Percentiles rank a stretch among this genome's conserved stretches.
These are phyloP conservation scores for Exophiala aquamarina DNA, from an alignment of 2,329 filamentous ascomycete genomes.

Conservation along the genomic window DNA sequence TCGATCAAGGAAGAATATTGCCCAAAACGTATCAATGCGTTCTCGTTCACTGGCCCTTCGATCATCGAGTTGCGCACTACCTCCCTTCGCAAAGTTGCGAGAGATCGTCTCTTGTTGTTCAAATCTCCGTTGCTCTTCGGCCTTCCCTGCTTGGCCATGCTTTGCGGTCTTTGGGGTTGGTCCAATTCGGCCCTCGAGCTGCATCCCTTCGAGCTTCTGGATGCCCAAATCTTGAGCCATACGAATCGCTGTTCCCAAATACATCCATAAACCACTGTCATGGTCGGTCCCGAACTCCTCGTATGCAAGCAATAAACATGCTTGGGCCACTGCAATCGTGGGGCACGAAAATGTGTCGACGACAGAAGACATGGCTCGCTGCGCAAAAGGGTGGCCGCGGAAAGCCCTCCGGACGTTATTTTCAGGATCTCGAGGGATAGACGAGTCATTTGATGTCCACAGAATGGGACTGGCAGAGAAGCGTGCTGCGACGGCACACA, in stretches of 20 bases:
- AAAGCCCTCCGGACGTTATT: conserved; percentile 55
- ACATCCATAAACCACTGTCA: conserved; percentile 92
- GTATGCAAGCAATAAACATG: conserved; percentile 79
- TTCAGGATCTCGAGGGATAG: conserved; percentile 42
- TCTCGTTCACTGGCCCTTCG: conserved; percentile 69
- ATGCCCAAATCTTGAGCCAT: conserved; percentile 79
- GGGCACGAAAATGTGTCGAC: conserved; percentile 82
- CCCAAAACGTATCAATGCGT: conserved; percentile 84
- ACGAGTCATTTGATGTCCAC: conserved; percentile 51
- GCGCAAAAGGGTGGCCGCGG: conserved; percentile 74
- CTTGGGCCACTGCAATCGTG: conserved; percentile 79
- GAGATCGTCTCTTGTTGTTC: conserved; percentile 31
- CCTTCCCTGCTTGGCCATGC: conserved; percentile 39
- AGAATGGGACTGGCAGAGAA: conserved; percentile 66
- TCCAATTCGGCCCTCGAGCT: conserved; percentile 55
- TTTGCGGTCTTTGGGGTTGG: conserved; percentile 59
- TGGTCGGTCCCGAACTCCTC: conserved; percentile 86
- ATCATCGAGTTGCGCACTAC: conserved; percentile 27
- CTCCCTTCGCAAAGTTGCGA: conserved; percentile 22
- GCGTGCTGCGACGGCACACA: conserved; percentile 77
- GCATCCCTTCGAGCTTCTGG: conserved; percentile 76
- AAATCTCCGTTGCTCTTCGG: conserved; percentile 47
- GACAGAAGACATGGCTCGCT: conserved; percentile 77
- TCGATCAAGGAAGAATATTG: conserved; percentile 82
- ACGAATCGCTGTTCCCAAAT: conserved; percentile 80